Evolutionary conservation across 192 early-diverging fungal species (phyloP), one percentile per base, ranked within the genome.

Genomic region (Coemansia sp.): DNA sequence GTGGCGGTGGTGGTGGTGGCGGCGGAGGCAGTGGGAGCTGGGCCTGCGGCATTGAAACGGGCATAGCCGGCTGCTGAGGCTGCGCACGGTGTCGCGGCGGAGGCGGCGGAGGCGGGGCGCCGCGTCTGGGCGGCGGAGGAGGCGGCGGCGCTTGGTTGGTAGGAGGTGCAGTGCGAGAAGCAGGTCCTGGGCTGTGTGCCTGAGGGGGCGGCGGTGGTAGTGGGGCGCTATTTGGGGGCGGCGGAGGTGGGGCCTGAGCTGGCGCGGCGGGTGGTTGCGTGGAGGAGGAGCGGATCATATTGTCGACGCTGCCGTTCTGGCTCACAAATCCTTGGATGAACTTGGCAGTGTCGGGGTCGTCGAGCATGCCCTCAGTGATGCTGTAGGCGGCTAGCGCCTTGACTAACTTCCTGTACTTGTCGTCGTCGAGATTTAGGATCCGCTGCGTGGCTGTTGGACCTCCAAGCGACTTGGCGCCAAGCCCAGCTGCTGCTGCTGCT

Each of bases 281-380:
- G n/a, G n/a, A n/a, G n/a, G 62, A 62, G 4, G 83, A 80, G 59
- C 71, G 71, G 38, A 78, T 77, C 65, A 85, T 73, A 36, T 72
- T 82, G 27, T 84, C 75, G 3, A 87, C 76, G 1, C 89, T 90
- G 41, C 89, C 88, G 60, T 85, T 86, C 53, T 87, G 65, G 29
- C 89, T 73, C 11, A 93, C 84, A 85, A 90, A 92, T 43, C 89
- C 71, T 38, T 85, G 77, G 42, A 93, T 88, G 65, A 92, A 89
- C 32, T 86, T 84, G 29, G 87, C 86, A 27, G 90, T 88, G 51
- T 88, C 84, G 32, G 82, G 81, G 43, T 91, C 87, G 49, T 88
- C 86, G 25, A 90, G 87, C 70, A 84, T 74, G 39, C 64, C 79
- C 43, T 86, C 84, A 31, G 84, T 87, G 42, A 93, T 85, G 58